Evolutionary conservation across 2,329 filamentous ascomycete species (phyloP).

Genomic region (Aspergillus sp.): DNA sequence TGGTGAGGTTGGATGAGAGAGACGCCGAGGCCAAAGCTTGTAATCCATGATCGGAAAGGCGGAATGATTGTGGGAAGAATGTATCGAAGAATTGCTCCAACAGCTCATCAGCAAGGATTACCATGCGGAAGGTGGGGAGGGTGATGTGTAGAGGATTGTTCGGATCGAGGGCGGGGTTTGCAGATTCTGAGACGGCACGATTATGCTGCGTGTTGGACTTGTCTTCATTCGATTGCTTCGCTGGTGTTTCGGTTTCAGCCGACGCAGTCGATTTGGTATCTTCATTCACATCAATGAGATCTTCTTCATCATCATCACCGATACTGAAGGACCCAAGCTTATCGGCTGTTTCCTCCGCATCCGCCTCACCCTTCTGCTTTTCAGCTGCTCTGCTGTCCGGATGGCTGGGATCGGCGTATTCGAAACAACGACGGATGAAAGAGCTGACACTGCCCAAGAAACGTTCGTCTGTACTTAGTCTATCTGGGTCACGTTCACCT

Average conservation of each 20-base stretch:
- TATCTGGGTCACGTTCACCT: slow-evolving; percentile 44
- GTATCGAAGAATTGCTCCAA: slow-evolving; percentile 97
- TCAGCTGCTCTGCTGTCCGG: slow-evolving; percentile 54
- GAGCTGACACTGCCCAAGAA: slow-evolving; percentile 92
- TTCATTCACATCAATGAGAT: slow-evolving; percentile 46
- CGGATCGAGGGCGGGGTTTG: slow-evolving; percentile 89
- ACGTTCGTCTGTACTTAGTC: slow-evolving; percentile 72
- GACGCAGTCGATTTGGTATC: slow-evolving; percentile 30
- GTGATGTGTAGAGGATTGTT: slow-evolving; percentile 94
- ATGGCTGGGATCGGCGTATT: slow-evolving; percentile 93
- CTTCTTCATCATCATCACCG: slow-evolving; percentile 67
- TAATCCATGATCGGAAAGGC: slow-evolving; percentile 68
- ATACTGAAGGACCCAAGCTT: slow-evolving; percentile 69
- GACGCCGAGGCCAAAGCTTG: slow-evolving; percentile 49
- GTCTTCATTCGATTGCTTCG: slow-evolving; percentile 18
- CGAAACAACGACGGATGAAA: slow-evolving; percentile 94
- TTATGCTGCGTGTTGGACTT: slow-evolving; percentile 41
- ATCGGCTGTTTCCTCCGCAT: slow-evolving; percentile 34
- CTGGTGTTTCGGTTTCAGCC: slow-evolving; percentile 16
- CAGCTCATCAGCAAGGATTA: slow-evolving; percentile 91
- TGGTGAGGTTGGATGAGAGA: slow-evolving; percentile 74
- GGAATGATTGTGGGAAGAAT: slow-evolving; percentile 91
- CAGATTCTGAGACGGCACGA: slow-evolving; percentile 71
- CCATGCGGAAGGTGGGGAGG: slow-evolving; percentile 97
- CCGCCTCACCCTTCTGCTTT: slow-evolving; percentile 27